Evolutionary conservation across 148 eudicot species (phyloP), one percentile per base, ranked within the genome.

Genomic region (Spergularia marina): DNA sequence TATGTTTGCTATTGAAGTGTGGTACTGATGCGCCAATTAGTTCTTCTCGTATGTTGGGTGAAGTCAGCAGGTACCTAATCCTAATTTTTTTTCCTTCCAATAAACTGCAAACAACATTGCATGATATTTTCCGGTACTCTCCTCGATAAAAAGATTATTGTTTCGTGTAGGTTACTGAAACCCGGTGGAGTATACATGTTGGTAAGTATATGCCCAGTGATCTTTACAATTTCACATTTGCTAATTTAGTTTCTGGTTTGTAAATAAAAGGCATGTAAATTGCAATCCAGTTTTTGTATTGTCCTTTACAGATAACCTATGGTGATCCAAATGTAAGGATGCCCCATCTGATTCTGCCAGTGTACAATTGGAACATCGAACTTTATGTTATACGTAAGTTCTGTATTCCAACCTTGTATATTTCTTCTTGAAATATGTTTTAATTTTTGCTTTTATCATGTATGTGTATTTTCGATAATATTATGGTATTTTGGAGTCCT

Each of bases 101-200:
- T 30, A 30, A 30, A 30, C 36, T 30, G 36, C 36, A 14, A 10
- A 58, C 41, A 30, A 34, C 21, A 3, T 23, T 79, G 47, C 15
- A 40, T 76, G 13, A 2, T 66, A 30, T 55, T 70, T 59, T 73
- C 66, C 68, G 47, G 49, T 54, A 30, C 51, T 53, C 49, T 74
- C 57, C 13, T 59, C 76, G 67, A 76, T 68, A n/a, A 62, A 34
- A 59, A 39, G 17, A 67, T 73, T 10, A 18, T 77, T 70, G 71
- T 70, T 82, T 68, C 63, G 82, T 87, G 82, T 77, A 94, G 98
- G 96, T 85, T 94, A 86, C 91, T 94, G 61, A 90, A 85, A 87
- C 93, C 91, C 25, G 97, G 97, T 59, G 98, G 98, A 73, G 83
- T 87, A 72, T 94, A 94, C 84, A 86, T 91, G 86, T 68, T 94